Evolutionary conservation across 441 rosid genomes (phyloP).

Genomic region (Raphanus hybrid): DNA sequence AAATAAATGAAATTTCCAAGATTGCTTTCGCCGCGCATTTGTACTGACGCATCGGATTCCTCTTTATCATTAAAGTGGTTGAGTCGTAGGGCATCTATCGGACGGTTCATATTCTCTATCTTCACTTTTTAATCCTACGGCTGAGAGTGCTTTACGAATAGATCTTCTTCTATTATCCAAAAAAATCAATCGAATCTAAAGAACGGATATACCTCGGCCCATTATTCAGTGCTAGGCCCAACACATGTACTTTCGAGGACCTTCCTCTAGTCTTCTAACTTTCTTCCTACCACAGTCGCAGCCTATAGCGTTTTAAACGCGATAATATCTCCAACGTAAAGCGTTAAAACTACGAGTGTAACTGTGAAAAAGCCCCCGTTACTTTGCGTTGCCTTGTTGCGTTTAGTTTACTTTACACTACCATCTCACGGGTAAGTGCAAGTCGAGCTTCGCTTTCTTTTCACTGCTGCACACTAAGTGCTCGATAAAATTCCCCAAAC

Average conservation of each 20-base stretch:
- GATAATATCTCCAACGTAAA: background rate
- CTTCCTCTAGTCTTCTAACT: too few relatives aligned
- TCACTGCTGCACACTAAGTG: conserved; percentile 30
- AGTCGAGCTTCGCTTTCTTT: background rate
- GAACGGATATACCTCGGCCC: too few relatives aligned
- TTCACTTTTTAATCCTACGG: conserved; percentile 35
- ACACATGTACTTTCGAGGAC: too few relatives aligned
- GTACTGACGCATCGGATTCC: conserved; percentile 34
- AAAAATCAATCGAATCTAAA: too few relatives aligned
- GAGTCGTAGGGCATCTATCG: conserved; percentile 36
- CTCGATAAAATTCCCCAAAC: conserved; percentile 40
- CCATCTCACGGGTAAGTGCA: background rate
- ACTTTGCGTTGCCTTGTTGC: background rate
- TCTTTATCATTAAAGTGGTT: conserved; percentile 2
- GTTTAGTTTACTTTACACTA: background rate
- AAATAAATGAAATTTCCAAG: background rate
- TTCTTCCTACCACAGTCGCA: too few relatives aligned
- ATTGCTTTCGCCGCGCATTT: background rate
- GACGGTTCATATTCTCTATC: conserved; percentile 25
- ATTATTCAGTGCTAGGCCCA: too few relatives aligned
- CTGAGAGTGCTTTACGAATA: background rate
- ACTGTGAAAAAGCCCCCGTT: background rate
- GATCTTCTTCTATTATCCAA: too few relatives aligned
- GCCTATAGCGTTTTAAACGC: background rate
- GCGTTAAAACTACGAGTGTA: background rate